phyloP scores from a whole-genome alignment of 345 rosid species.

The Gynandropsis gynandra region DNA sequence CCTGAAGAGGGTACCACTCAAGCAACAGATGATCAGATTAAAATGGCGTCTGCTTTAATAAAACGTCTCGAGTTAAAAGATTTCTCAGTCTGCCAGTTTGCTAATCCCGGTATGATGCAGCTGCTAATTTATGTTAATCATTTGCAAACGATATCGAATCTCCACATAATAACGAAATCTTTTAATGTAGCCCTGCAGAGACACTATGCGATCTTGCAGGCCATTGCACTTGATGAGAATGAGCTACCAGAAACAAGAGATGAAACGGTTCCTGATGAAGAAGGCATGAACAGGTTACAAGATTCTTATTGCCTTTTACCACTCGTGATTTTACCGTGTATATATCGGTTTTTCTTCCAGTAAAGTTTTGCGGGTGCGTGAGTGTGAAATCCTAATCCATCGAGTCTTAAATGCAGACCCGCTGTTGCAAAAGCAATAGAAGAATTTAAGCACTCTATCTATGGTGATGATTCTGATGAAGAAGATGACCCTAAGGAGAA shows the following conservation, averaged over 20 bases:
- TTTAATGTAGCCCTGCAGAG: slow-evolving; percentile 72
- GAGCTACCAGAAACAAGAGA: slow-evolving; percentile 61
- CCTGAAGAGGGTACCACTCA: slow-evolving; percentile 41
- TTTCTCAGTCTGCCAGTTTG: slow-evolving; percentile 68
- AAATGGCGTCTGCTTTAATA: slow-evolving; percentile 62
- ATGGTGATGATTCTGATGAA: slow-evolving; percentile 58
- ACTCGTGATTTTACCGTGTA: not conserved
- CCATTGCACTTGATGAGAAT: slow-evolving; percentile 81
- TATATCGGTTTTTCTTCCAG: too few relatives aligned
- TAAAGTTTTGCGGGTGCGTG: not conserved
- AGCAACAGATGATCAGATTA: slow-evolving; percentile 69
- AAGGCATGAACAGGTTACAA: slow-evolving; percentile 66
- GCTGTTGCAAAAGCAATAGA: slow-evolving; percentile 57
- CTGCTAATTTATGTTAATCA: slow-evolving; percentile 1
- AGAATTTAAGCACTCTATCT: slow-evolving; percentile 67
- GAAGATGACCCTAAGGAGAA: slow-evolving; percentile 43
- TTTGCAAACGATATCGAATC: not conserved
- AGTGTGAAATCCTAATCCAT: not conserved
- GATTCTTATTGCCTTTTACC: not conserved
- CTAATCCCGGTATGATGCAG: slow-evolving; percentile 64
- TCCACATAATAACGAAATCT: not conserved
- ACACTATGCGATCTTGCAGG: slow-evolving; percentile 81
- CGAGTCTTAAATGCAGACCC: slow-evolving; percentile 41
- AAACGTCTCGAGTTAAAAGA: slow-evolving; percentile 71
- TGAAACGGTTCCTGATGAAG: slow-evolving; percentile 84